These are phyloP conservation scores for Aphanomyces astaci DNA, from an alignment of 352 stramenopile species.

Conservation along the genomic window DNA sequence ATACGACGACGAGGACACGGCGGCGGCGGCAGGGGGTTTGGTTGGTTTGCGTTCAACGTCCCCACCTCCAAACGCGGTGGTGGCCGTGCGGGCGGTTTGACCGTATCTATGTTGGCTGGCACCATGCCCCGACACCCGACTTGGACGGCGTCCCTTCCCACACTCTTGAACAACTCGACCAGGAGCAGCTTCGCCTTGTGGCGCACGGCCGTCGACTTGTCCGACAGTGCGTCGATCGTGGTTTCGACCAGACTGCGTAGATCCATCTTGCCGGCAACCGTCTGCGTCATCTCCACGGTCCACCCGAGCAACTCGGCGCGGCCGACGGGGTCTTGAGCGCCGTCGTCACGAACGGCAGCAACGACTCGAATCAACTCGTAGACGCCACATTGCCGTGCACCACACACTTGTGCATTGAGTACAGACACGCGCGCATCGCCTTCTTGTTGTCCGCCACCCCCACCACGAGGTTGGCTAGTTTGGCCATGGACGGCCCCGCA, in stretches of 20 bases:
- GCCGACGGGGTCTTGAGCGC: slow-evolving; percentile 61
- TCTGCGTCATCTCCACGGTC: slow-evolving; percentile 56
- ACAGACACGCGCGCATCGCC: slow-evolving; percentile 68
- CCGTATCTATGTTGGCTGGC: slow-evolving; percentile 71
- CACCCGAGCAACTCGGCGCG: slow-evolving; percentile 68
- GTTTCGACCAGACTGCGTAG: slow-evolving; percentile 53
- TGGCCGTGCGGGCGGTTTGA: slow-evolving; percentile 73
- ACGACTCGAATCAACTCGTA: slow-evolving; percentile 53
- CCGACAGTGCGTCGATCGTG: slow-evolving; percentile 72
- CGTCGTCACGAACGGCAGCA: slow-evolving; percentile 58
- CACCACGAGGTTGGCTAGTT: slow-evolving; percentile 77
- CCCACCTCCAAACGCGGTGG: slow-evolving; percentile 18
- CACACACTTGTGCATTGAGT: slow-evolving; percentile 80
- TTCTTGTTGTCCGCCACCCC: slow-evolving; percentile 84
- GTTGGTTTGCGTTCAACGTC: neutral
- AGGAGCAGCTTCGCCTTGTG: slow-evolving; percentile 74
- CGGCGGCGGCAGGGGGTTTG: neutral
- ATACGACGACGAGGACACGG: too few relatives aligned
- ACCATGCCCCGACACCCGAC: slow-evolving; percentile 74
- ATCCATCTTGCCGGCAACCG: slow-evolving; percentile 51
- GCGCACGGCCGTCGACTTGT: slow-evolving; percentile 74
- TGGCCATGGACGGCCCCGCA: slow-evolving; percentile 61
- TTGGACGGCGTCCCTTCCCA: slow-evolving; percentile 64
- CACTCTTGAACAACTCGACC: slow-evolving; percentile 70
- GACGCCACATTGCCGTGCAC: slow-evolving; percentile 64